These are phyloP conservation scores for Talaromyces proteolyticus DNA, from an alignment of 495 filamentous ascomycete species.

Conservation along the genomic window DNA sequence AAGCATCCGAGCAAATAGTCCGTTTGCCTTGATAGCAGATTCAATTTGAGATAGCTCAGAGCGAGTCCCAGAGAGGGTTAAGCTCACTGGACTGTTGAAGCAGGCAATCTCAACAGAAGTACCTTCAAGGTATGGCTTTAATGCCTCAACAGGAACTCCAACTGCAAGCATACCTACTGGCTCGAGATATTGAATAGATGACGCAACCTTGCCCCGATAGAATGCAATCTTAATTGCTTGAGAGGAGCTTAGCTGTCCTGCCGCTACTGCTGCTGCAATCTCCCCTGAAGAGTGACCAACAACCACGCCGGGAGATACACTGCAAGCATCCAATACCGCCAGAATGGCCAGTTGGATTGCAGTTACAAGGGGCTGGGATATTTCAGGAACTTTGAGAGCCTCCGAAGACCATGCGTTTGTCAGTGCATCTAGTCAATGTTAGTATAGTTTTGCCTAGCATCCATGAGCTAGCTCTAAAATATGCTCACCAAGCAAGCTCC, in stretches of 20 bases:
- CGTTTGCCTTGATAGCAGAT: slow-evolving; percentile 1
- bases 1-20: slow-evolving; percentile 43
- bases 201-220: background rate
- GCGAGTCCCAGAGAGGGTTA: slow-evolving; percentile 18
- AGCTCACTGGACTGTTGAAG: slow-evolving; percentile 21
- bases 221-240: background rate
- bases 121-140: slow-evolving; percentile 17
- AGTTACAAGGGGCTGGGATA: slow-evolving; percentile 15
- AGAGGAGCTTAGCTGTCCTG: slow-evolving; percentile 28
- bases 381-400: slow-evolving; percentile 11
- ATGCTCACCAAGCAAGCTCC: slow-evolving; percentile 16
- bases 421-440: slow-evolving; percentile 36
- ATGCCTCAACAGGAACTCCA: slow-evolving; percentile 25
- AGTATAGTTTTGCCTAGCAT: slow-evolving; percentile 14
- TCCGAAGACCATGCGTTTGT: slow-evolving; percentile 8
- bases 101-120: slow-evolving; percentile 14
- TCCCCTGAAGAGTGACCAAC: slow-evolving; percentile 50
- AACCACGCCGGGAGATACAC: slow-evolving; percentile 7
- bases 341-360: slow-evolving; percentile 17
- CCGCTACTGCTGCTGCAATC: slow-evolving; percentile 50
- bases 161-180: slow-evolving; percentile 32
- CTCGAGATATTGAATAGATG: background rate
- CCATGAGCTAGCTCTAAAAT: background rate
- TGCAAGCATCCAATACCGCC: slow-evolving; percentile 13
- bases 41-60: slow-evolving; percentile 10